Evolutionary conservation across 805 yeast genomes (phyloP), one percentile per base, ranked within the genome.

Genomic region (Ogataea haglerorum): DNA sequence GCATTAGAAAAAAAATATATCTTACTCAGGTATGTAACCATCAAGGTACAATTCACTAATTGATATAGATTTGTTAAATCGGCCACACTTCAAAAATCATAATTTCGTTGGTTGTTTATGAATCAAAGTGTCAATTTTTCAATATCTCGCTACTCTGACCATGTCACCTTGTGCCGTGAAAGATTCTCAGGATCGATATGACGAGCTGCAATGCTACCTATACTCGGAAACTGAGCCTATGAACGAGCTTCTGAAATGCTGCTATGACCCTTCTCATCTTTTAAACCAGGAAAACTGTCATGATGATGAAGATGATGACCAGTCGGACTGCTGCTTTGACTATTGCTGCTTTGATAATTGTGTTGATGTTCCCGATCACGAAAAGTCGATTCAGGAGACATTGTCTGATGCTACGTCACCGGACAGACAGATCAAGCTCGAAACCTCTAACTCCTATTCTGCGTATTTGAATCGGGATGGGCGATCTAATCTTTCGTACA

Each of bases 241-340:
- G 16, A 56, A 47, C 15, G 53, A 53, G 15, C 43, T 53, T 13
- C 30, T 53, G 22, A 38, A 47, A 19, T 53, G 58, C 28, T 55
- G 59, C 37, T 50, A 53, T 26, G 58, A 55, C 27, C 51, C 56
- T 9, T 36, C 54, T 8, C 59, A 54, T 42, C 30, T 53, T 21
- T 25, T 40, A 5, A 34, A 25, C 9, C 34, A 26, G 10, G 30
- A 31, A 4, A 15, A n/a, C 21, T 30, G 44, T 10, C 16, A 30
- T 15, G 25, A 24, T 7, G 25, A 24, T 5, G 31, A 23, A n/a
- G 38, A 34, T 7, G 36, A 38, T 13, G 47, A 42, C 13, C 30
- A 33, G 9, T 28, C 41, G 5, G 60, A 56, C 19, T 53, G 56
- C 34, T 56, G 59, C 33, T 45, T 54, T 40, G 59, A 54, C 13